These are phyloP conservation scores for Ophiostoma sp. DNA, from an alignment of 2,329 filamentous ascomycete genomes.

Conservation along the genomic window DNA sequence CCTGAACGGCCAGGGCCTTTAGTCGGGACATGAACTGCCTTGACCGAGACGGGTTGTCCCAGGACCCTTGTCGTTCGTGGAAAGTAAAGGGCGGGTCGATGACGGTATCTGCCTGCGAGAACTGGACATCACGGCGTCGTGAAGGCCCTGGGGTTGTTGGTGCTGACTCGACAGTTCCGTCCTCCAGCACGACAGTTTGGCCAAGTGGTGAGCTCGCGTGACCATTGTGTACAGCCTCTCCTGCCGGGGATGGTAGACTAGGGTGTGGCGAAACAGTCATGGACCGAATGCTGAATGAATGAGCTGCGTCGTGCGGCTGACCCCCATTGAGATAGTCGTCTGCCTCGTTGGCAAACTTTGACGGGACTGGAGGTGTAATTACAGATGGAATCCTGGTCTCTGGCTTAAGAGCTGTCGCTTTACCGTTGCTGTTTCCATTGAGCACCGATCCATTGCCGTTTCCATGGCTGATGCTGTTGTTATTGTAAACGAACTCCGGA, in stretches of 20 bases:
- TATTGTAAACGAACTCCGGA: background rate
- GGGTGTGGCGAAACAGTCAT: background rate
- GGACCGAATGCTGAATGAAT: background rate
- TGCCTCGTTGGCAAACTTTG: conserved; percentile 27
- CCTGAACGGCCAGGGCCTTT: conserved; percentile 61
- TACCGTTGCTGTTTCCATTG: conserved; percentile 20
- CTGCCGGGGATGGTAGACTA: background rate
- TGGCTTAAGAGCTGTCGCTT: background rate
- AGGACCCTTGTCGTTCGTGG: conserved; percentile 53
- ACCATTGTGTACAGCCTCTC: background rate
- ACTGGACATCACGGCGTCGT: conserved; percentile 67
- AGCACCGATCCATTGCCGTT: conserved; percentile 9
- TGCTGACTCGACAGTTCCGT: conserved; percentile 18
- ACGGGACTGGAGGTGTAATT: background rate
- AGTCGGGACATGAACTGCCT: conserved; percentile 72
- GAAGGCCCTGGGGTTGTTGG: conserved; percentile 21
- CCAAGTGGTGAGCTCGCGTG: background rate
- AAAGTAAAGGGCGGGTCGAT: conserved; percentile 37
- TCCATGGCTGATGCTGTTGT: background rate
- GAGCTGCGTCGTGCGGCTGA: conserved; percentile 31
- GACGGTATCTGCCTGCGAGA: conserved; percentile 53
- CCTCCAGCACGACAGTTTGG: background rate
- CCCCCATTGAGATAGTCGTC: conserved; percentile 39
- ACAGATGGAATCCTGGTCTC: background rate
- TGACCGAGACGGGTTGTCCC: conserved; percentile 58